Evolutionary conservation across 164 flowering plant species (phyloP).

Genomic region (Dillenia suffruticosa): DNA sequence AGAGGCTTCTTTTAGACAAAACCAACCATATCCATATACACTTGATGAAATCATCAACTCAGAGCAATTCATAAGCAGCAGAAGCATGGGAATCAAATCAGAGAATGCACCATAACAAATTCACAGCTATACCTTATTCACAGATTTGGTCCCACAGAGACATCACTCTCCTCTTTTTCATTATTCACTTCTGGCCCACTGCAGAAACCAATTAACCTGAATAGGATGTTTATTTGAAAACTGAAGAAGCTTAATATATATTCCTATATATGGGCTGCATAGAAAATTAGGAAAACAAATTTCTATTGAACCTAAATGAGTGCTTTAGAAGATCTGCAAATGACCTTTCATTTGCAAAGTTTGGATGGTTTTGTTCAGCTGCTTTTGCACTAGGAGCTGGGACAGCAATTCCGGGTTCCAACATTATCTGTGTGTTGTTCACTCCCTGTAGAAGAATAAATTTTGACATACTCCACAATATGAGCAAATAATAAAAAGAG

Average conservation of each 20-base stretch:
- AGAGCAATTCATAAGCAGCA: too few relatives aligned
- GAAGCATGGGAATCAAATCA: too few relatives aligned
- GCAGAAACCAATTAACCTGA: not conserved
- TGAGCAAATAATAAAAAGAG: too few relatives aligned
- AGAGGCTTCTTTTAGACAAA: too few relatives aligned
- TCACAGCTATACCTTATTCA: constrained; percentile 19
- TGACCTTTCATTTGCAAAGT: constrained; percentile 20
- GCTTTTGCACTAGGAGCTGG: constrained; percentile 13
- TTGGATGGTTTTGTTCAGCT: constrained; percentile 3
- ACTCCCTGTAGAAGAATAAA: constrained; percentile 15
- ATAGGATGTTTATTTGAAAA: too few relatives aligned
- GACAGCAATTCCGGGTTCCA: constrained; percentile 11
- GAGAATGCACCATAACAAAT: not conserved
- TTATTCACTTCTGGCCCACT: constrained; percentile 21
- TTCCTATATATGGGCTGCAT: too few relatives aligned
- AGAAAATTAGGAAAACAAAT: not conserved
- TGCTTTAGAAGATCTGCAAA: not conserved
- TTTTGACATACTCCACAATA: too few relatives aligned
- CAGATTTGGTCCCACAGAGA: constrained; percentile 12
- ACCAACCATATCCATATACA: too few relatives aligned
- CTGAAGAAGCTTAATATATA: too few relatives aligned
- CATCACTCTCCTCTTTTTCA: constrained; percentile 9
- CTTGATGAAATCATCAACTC: too few relatives aligned
- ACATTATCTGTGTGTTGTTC: constrained; percentile 8
- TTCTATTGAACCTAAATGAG: not conserved